These are phyloP conservation scores for Pseudogymnoascus sp. DNA, from an alignment of 2,329 filamentous ascomycete species.

Conservation along the genomic window DNA sequence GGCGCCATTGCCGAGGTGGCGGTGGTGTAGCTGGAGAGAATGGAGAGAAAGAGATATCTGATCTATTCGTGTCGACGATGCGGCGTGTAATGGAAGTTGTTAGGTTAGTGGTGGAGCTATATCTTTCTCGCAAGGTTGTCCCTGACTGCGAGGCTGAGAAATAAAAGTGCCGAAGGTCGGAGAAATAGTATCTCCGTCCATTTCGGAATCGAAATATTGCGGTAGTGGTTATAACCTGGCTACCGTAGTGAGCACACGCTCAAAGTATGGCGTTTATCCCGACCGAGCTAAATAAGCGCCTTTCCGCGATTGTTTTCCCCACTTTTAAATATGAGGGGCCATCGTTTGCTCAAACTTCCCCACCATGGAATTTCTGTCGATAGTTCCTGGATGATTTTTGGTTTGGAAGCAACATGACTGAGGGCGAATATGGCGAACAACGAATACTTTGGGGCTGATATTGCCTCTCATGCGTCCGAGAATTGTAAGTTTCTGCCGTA, in stretches of 20 bases:
- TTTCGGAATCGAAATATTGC: not conserved
- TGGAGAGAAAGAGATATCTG: not conserved
- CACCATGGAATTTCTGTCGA: constrained; percentile 11
- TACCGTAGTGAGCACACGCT: not conserved
- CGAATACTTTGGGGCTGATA: not conserved
- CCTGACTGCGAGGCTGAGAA: constrained; percentile 4
- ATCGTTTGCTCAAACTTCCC: constrained; percentile 10
- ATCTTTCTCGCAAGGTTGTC: constrained; percentile 6
- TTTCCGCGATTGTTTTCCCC: not conserved
- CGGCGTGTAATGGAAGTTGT: not conserved
- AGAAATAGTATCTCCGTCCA: not conserved
- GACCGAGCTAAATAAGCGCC: not conserved
- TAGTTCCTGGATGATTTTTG: constrained; percentile 5
- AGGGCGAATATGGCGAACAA: constrained; percentile 2
- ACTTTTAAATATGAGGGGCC: constrained; percentile 10
- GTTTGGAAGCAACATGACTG: constrained; percentile 9
- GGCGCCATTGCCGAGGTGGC: not conserved
- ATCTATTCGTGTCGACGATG: not conserved
- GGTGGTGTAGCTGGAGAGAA: not conserved
- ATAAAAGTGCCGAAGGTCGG: not conserved
- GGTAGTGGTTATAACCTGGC: not conserved
- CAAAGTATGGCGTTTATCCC: constrained; percentile 9
- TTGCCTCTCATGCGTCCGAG: not conserved
- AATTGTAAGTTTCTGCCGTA: not conserved
- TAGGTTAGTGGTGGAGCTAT: not conserved